Percentiles rank a stretch among this genome's conserved stretches.
phyloP scores from a whole-genome alignment of 805 yeast genomes.

The Yarrowia hollandica region DNA sequence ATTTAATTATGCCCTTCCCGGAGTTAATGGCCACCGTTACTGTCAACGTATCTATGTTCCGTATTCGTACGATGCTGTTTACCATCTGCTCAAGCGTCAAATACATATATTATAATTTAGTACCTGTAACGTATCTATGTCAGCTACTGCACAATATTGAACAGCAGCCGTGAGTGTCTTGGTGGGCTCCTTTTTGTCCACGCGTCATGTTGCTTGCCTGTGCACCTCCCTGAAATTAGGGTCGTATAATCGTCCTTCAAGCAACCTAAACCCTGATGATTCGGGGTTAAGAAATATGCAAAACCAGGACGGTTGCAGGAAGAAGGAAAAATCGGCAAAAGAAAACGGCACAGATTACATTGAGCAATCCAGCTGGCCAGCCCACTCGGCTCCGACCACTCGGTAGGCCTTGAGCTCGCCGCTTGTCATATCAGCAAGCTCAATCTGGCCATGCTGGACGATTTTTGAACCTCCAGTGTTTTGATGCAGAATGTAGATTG shows the following conservation, averaged over 20 bases:
- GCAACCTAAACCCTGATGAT: neutral
- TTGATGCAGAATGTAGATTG: slow-evolving; percentile 39
- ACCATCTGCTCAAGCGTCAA: no score
- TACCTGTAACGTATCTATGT: neutral
- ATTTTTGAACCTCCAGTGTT: slow-evolving; percentile 39
- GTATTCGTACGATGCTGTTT: no score
- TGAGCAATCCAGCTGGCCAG: slow-evolving; percentile 32
- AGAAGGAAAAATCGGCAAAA: neutral
- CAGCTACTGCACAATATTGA: neutral
- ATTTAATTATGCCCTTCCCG: no score
- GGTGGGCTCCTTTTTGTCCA: no score
- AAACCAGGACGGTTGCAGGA: no score
- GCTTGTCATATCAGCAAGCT: slow-evolving; percentile 36
- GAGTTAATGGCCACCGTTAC: no score
- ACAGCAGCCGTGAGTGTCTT: no score
- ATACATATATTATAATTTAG: neutral
- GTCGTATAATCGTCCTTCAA: neutral
- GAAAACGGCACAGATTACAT: neutral
- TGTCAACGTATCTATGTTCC: no score
- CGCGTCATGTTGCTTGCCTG: no score
- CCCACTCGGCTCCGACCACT: slow-evolving; percentile 42
- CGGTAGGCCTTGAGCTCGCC: slow-evolving; percentile 41
- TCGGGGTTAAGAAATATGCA: slow-evolving; percentile 10
- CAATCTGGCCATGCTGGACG: slow-evolving; percentile 39
- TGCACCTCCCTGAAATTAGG: no score